These are phyloP conservation scores for Nakaseomyces sp. DNA, from an alignment of 1,139 yeast genomes.

Conservation along the genomic window DNA sequence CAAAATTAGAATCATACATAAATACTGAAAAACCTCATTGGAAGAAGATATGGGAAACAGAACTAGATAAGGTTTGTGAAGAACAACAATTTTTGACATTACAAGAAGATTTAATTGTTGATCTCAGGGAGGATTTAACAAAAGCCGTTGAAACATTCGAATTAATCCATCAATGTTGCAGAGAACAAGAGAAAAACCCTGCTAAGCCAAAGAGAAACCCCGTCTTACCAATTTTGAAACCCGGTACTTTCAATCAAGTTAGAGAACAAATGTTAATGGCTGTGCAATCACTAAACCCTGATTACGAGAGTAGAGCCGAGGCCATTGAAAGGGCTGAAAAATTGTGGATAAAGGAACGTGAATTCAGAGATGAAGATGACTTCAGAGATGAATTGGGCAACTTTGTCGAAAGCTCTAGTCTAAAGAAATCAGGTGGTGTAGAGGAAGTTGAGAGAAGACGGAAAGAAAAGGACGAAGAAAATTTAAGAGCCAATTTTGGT, in stretches of 20 bases:
- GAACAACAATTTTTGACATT: conserved; percentile 87
- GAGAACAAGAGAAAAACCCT: conserved; percentile 57
- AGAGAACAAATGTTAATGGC: conserved; percentile 76
- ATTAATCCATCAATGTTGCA: conserved; percentile 72
- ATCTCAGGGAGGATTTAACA: conserved; percentile 69
- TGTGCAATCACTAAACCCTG: conserved; percentile 69
- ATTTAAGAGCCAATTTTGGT: conserved; percentile 42
- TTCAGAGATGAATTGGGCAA: conserved; percentile 84
- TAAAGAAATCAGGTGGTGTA: conserved; percentile 80
- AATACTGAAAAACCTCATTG: conserved; percentile 68
- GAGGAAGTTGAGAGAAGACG: conserved; percentile 74
- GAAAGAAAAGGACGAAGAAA: conserved; percentile 57
- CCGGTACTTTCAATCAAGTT: conserved; percentile 57
- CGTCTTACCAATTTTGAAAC: conserved; percentile 51
- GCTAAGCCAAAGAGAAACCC: conserved; percentile 30
- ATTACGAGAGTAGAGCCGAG: conserved; percentile 75
- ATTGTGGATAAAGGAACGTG: conserved; percentile 63
- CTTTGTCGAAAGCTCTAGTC: conserved; percentile 67
- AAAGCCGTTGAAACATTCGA: conserved; percentile 76
- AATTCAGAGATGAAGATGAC: conserved; percentile 47
- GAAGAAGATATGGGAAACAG: conserved; percentile 90
- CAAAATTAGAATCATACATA: conserved; percentile 53
- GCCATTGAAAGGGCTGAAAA: conserved; percentile 86
- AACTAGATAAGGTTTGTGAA: conserved; percentile 80
- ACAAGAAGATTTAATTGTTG: conserved; percentile 78